Percentiles rank a stretch among this genome's conserved stretches.
phyloP scores from a whole-genome alignment of 129 eudicot genomes.

The Deinandra increscens region DNA sequence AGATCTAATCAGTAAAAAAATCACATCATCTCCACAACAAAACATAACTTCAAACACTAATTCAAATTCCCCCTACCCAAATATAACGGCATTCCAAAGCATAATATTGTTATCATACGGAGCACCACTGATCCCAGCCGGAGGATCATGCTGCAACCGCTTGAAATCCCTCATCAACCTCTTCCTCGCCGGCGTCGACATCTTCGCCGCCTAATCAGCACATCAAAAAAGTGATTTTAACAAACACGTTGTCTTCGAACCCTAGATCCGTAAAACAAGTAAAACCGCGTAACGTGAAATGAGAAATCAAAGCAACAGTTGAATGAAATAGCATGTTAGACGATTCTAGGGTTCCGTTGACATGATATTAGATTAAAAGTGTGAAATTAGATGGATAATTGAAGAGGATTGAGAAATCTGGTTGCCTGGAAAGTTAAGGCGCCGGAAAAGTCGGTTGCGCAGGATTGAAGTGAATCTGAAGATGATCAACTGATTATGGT shows the following conservation, averaged over 20 bases:
- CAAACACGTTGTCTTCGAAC: constrained; percentile 2
- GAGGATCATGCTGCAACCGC: constrained; percentile 81
- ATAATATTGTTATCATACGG: constrained; percentile 67
- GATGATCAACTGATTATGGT: no score
- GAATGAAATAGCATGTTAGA: not conserved
- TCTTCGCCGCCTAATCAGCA: constrained; percentile 30
- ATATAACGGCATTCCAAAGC: constrained; percentile 82
- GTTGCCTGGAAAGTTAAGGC: constrained; percentile 17
- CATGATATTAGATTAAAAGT: not conserved
- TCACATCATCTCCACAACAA: not conserved
- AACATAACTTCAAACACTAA: constrained; percentile 4
- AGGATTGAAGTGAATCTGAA: constrained; percentile 16
- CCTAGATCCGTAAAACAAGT: constrained; percentile 15
- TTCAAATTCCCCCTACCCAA: constrained; percentile 46
- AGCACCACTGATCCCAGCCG: constrained; percentile 75
- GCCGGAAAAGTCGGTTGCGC: constrained; percentile 9
- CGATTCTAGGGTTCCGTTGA: constrained; percentile 21
- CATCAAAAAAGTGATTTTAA: not conserved
- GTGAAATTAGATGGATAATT: not conserved
- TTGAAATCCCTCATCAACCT: constrained; percentile 79
- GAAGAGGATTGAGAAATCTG: constrained; percentile 4
- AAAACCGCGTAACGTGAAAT: not conserved
- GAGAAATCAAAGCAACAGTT: not conserved
- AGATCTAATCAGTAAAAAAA: constrained; percentile 14
- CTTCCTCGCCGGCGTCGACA: constrained; percentile 76